Evolutionary conservation across 148 eudicot species (phyloP).

Genomic region (Rhododendron ovatum): DNA sequence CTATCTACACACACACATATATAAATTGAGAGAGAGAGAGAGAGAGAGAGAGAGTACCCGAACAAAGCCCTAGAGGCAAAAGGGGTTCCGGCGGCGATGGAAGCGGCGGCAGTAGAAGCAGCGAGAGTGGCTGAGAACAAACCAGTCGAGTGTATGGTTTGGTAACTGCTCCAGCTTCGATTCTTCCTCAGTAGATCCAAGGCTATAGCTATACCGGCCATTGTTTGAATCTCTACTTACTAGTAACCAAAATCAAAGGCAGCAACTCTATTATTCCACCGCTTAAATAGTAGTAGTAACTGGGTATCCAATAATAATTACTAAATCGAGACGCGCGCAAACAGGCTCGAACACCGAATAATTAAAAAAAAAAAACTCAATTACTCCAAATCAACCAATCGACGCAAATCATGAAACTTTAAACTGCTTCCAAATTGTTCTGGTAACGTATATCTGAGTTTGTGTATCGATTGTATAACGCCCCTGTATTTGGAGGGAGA

Average conservation of each 20-base stretch:
- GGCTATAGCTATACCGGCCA: constrained; percentile 65
- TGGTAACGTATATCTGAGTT: neutral
- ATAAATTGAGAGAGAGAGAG: too few species aligned
- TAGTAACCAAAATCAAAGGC: neutral
- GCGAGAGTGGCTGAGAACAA: constrained; percentile 53
- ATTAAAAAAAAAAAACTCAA: neutral
- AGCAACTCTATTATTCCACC: neutral
- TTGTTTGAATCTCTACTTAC: constrained; percentile 4
- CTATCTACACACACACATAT: neutral
- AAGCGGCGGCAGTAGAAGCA: constrained; percentile 52
- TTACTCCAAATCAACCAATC: neutral
- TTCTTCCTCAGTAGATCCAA: constrained; percentile 64
- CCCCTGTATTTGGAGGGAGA: neutral
- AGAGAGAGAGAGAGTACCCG: constrained; percentile 21
- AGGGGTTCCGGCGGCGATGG: constrained; percentile 49
- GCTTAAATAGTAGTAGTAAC: neutral
- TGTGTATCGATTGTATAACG: neutral
- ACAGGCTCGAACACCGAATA: neutral
- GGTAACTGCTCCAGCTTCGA: constrained; percentile 30
- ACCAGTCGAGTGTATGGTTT: constrained; percentile 45
- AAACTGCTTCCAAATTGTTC: neutral
- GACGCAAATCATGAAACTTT: neutral
- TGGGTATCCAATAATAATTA: too few species aligned
- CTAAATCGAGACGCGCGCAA: too few species aligned
- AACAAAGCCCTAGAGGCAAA: constrained; percentile 56